These are phyloP conservation scores for Ophiostoma triangulosporum DNA, from an alignment of 2,329 filamentous ascomycete genomes.

Conservation along the genomic window DNA sequence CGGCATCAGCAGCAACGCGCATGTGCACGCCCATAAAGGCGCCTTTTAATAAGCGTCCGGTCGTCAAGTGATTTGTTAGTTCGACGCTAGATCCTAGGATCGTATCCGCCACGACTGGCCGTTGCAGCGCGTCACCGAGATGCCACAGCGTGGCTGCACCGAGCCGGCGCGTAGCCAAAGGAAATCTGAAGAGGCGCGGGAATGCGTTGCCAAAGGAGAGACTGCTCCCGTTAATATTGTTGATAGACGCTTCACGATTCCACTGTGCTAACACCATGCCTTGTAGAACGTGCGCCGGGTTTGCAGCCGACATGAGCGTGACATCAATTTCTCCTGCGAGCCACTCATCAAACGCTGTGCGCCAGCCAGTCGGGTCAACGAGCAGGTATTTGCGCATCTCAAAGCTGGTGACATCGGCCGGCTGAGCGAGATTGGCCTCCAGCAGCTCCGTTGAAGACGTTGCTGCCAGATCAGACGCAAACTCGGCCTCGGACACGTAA, in stretches of 20 bases:
- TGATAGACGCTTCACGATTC: constrained; percentile 2
- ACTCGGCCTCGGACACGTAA: constrained; percentile 6
- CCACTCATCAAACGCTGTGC: constrained; percentile 14
- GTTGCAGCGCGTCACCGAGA: background rate
- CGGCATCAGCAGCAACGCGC: constrained; percentile 23
- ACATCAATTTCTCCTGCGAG: constrained; percentile 1
- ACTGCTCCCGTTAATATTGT: background rate
- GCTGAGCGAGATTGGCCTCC: background rate
- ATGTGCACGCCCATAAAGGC: constrained; percentile 27
- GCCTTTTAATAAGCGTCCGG: background rate
- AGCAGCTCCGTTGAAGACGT: background rate
- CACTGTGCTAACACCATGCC: constrained; percentile 7
- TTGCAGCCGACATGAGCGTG: constrained; percentile 3
- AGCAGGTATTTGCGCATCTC: constrained; percentile 11
- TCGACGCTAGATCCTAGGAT: background rate
- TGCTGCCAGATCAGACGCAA: background rate
- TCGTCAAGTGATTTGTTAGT: background rate
- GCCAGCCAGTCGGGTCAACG: constrained; percentile 14
- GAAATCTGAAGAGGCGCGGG: constrained; percentile 12
- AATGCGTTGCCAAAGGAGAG: constrained; percentile 14
- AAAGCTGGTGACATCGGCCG: background rate
- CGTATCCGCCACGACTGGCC: background rate
- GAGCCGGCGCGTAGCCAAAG: background rate
- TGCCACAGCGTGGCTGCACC: background rate
- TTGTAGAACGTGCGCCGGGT: constrained; percentile 9